phyloP scores from a whole-genome alignment of 2,329 filamentous ascomycete species.

The Plenodomus tracheiphilus region DNA sequence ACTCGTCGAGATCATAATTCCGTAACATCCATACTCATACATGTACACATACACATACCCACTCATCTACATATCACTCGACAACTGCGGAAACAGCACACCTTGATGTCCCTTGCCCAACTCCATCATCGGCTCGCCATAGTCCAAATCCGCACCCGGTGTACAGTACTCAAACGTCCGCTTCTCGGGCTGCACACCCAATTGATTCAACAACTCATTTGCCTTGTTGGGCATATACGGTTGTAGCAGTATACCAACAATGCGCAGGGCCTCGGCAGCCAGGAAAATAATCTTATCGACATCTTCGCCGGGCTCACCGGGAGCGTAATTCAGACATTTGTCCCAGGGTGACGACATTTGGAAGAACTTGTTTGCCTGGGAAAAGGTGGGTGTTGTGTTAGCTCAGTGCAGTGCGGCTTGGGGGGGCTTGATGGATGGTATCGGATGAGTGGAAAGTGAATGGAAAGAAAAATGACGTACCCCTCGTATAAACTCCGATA shows the following conservation, averaged over 20 bases:
- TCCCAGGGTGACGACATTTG: conserved; percentile 70
- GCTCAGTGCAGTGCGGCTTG: neutral
- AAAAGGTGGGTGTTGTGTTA: conserved; percentile 1
- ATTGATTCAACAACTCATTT: conserved; percentile 69
- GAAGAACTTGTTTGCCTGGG: conserved; percentile 69
- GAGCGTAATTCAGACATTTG: conserved; percentile 46
- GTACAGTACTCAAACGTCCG: conserved; percentile 66
- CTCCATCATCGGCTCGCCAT: conserved; percentile 59
- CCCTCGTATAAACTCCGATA: conserved; percentile 33
- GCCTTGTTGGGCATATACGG: conserved; percentile 88
- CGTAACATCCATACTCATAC: too few relatives aligned
- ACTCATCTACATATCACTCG: conserved; percentile 24
- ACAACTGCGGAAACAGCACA: conserved; percentile 55
- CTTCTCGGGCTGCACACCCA: conserved; percentile 68
- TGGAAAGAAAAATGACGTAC: conserved; percentile 19
- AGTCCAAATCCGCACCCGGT: conserved; percentile 67
- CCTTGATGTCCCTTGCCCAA: conserved; percentile 50
- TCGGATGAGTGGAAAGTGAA: neutral
- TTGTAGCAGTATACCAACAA: conserved; percentile 82
- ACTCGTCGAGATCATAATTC: too few relatives aligned
- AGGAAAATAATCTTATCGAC: conserved; percentile 64
- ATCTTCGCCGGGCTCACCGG: conserved; percentile 36
- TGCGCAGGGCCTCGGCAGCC: conserved; percentile 73
- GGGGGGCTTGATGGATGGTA: too few relatives aligned
- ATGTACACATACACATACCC: too few relatives aligned